Evolutionary conservation across 371 early-diverging fungal genomes (phyloP).

Genomic region (Apophysomyces ossiformis): DNA sequence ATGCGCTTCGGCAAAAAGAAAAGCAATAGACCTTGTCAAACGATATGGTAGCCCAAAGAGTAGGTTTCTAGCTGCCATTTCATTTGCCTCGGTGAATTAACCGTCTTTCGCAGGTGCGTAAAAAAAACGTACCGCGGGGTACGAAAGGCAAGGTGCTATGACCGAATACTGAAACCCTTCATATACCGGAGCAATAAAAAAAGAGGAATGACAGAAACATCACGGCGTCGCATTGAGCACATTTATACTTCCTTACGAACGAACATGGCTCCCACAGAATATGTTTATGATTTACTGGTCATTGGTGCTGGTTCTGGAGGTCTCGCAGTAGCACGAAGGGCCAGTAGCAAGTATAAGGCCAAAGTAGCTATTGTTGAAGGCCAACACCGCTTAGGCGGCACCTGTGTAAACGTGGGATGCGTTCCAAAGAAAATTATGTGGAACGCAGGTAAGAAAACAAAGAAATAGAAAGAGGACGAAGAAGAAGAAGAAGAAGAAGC

Average conservation of each 20-base stretch:
- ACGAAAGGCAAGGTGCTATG: too few relatives aligned
- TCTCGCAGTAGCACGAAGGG: constrained; percentile 93
- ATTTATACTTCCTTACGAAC: constrained; percentile 34
- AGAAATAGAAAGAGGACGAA: background rate
- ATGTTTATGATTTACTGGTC: constrained; percentile 86
- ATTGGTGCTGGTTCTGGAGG: constrained; percentile 92
- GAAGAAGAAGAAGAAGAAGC: too few relatives aligned
- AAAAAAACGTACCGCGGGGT: too few relatives aligned
- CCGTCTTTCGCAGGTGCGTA: too few relatives aligned
- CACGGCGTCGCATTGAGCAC: constrained; percentile 28
- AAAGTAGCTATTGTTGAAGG: constrained; percentile 93
- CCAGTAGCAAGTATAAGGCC: constrained; percentile 85
- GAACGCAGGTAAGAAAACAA: constrained; percentile 71
- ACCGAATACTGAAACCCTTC: background rate
- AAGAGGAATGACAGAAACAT: constrained; percentile 17
- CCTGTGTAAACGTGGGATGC: constrained; percentile 97
- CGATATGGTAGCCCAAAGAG: too few relatives aligned
- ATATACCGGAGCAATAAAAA: too few relatives aligned
- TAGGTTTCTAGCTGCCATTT: too few relatives aligned
- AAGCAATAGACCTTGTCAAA: too few relatives aligned
- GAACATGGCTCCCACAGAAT: constrained; percentile 51
- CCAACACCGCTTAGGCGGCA: constrained; percentile 86
- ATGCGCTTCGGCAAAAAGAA: too few relatives aligned
- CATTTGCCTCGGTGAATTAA: too few relatives aligned
- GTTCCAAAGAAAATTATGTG: constrained; percentile 99